Evolutionary conservation across 495 filamentous ascomycete genomes (phyloP).

Genomic region (Astrothelium subdiscretum): DNA sequence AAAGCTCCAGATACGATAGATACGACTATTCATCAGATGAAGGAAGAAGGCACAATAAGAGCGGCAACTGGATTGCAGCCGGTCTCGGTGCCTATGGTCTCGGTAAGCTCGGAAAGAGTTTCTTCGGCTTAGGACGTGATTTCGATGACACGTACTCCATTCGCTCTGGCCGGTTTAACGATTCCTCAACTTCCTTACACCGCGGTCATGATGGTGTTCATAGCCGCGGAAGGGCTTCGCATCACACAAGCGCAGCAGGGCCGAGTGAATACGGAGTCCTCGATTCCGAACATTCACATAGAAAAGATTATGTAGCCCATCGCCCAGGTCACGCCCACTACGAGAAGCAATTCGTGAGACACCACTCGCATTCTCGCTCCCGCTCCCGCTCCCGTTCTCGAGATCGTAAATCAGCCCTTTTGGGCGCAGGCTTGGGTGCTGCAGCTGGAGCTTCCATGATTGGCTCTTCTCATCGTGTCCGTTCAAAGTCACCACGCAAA

Average conservation of each 20-base stretch:
- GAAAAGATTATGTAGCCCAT: background rate
- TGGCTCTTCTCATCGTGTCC: background rate
- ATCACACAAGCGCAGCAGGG: conserved; percentile 29
- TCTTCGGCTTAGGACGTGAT: conserved; percentile 40
- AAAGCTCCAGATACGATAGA: conserved; percentile 39
- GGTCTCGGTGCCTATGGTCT: conserved; percentile 38
- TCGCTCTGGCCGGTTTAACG: conserved; percentile 34
- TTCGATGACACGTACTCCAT: conserved; percentile 51
- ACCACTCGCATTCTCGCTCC: background rate
- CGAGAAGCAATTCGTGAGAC: background rate
- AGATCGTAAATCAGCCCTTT: conserved; percentile 28
- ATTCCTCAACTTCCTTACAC: conserved; percentile 27
- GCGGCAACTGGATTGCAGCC: conserved; percentile 38
- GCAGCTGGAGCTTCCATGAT: conserved; percentile 31
- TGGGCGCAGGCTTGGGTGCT: conserved; percentile 33
- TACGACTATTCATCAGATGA: conserved; percentile 42
- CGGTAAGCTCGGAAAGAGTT: conserved; percentile 36
- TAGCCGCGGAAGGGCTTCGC: conserved; percentile 28
- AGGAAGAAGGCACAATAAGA: conserved; percentile 31
- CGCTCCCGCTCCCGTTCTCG: conserved; percentile 36
- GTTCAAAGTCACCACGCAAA: background rate
- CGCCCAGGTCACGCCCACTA: background rate
- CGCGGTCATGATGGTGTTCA: conserved; percentile 8
- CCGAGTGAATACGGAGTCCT: conserved; percentile 6
- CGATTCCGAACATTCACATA: background rate